These are phyloP conservation scores for Paecilomyces fulvus DNA, from an alignment of 2,329 filamentous ascomycete species.

Conservation along the genomic window DNA sequence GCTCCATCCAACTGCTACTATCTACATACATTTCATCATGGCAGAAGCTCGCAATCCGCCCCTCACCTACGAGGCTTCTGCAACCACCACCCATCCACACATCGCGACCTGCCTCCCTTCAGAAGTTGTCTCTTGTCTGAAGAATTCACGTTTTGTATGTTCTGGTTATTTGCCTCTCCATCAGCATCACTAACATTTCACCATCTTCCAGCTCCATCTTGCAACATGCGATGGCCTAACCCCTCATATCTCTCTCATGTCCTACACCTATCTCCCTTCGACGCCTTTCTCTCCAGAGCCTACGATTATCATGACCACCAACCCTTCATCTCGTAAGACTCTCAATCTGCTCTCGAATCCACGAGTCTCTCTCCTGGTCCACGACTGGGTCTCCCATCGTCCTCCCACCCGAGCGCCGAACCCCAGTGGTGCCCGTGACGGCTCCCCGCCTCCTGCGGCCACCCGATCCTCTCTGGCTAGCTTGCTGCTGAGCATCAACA, in stretches of 20 bases:
- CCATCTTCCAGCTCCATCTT: conserved; percentile 66
- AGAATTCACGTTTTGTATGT: conserved; percentile 88
- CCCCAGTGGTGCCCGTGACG: conserved; percentile 47
- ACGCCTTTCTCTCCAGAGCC: conserved; percentile 61
- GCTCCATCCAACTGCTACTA: conserved; percentile 1
- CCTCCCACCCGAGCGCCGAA: conserved; percentile 60
- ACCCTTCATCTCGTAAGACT: conserved; percentile 61
- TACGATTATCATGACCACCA: conserved; percentile 92
- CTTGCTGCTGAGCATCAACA: conserved; percentile 84
- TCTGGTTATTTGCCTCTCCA: conserved; percentile 6
- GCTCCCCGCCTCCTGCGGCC: conserved; percentile 54
- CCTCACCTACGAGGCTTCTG: conserved; percentile 67
- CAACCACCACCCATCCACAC: conserved; percentile 63
- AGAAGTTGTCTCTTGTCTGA: conserved; percentile 82
- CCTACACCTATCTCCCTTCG: conserved; percentile 90
- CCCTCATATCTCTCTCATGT: conserved; percentile 95
- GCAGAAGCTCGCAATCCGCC: conserved; percentile 51
- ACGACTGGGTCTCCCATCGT: conserved; percentile 94
- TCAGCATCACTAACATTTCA: conserved; percentile 2
- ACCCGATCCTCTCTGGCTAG: conserved; percentile 68
- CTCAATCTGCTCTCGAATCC: conserved; percentile 77
- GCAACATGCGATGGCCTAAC: conserved; percentile 77
- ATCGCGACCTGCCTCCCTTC: conserved; percentile 62
- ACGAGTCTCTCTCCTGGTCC: conserved; percentile 85
- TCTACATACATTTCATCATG: conserved; percentile 21